A percentile compares a stretch with the other conserved stretches of the same genome.
Evolutionary conservation across 2,329 filamentous ascomycete species (phyloP).

Genomic region (Gnomoniopsis smithogilvyi): DNA sequence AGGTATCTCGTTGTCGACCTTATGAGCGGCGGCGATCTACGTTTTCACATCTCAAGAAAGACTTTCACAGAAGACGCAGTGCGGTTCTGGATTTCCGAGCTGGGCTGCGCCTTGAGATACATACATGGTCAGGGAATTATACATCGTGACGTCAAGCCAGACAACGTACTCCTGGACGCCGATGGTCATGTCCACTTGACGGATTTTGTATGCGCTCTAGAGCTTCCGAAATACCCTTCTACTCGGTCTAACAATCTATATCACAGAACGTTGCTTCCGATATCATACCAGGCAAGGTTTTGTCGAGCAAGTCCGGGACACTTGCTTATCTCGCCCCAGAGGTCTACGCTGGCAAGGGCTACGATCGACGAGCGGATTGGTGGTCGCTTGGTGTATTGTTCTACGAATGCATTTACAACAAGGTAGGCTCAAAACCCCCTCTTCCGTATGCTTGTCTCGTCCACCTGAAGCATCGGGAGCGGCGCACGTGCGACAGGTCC

Average conservation of each 20-base stretch:
- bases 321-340: conserved; percentile 94
- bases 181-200: conserved; percentile 96
- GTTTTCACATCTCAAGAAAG: conserved; percentile 97
- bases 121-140: conserved; percentile 85
- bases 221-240: background rate
- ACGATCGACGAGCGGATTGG: conserved; percentile 91
- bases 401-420: conserved; percentile 99
- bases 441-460: background rate
- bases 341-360: conserved; percentile 87
- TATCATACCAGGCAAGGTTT: conserved; percentile 72
- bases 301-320: conserved; percentile 96
- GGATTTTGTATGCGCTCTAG: conserved; percentile 72
- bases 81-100: conserved; percentile 92
- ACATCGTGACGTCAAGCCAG: conserved; percentile 87
- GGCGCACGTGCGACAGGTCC: background rate
- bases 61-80: conserved; percentile 97
- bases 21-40: conserved; percentile 94
- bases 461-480: background rate
- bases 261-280: conserved; percentile 94
- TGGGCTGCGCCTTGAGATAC: conserved; percentile 87
- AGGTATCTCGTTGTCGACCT: conserved; percentile 97
- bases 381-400: conserved; percentile 98
- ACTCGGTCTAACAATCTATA: conserved; percentile 30
- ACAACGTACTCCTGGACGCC: conserved; percentile 83
- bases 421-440: conserved; percentile 51